Conservation (phyloP, 2,329 filamentous ascomycete species). For the Ophiocordyceps camponoti-saundersi region DNA sequence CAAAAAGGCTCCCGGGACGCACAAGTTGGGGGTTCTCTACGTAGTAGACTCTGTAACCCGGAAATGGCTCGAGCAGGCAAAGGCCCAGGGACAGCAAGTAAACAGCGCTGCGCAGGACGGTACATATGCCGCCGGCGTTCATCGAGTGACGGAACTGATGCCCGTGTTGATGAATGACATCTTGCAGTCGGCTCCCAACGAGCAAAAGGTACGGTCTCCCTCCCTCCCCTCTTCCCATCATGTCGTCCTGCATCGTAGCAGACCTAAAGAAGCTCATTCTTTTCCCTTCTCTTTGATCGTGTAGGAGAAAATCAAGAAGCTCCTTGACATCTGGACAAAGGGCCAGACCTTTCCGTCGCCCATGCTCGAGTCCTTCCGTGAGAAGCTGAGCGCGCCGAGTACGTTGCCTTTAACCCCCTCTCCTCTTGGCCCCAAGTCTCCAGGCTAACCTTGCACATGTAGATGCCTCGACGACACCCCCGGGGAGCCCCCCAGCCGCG, state of each 20-base stretch:
- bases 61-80: constrained; percentile 95
- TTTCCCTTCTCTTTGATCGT: constrained; percentile 15
- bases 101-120: constrained; percentile 72
- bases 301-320: constrained; percentile 86
- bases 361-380: constrained; percentile 69
- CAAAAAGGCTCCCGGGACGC: constrained; percentile 82
- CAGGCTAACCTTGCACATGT: constrained; percentile 3
- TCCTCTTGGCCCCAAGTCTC: background rate
- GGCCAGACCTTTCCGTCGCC: constrained; percentile 72
- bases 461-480: constrained; percentile 59
- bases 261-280: constrained; percentile 1
- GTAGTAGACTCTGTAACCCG: constrained; percentile 99
- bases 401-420: constrained; percentile 23
- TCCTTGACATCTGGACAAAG: constrained; percentile 96
- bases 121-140: constrained; percentile 85
- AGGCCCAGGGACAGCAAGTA: constrained; percentile 65
- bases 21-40: constrained; percentile 98
- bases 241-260: background rate
- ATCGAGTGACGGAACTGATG: constrained; percentile 91
- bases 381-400: constrained; percentile 56
- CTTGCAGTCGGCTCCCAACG: constrained; percentile 67
- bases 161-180: constrained; percentile 93
- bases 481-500: constrained; percentile 38
- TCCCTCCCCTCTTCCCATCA: background rate
- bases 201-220: constrained; percentile 78